These are phyloP conservation scores for Pelargonium nanum DNA, from an alignment of 345 rosid genomes.

Conservation along the genomic window DNA sequence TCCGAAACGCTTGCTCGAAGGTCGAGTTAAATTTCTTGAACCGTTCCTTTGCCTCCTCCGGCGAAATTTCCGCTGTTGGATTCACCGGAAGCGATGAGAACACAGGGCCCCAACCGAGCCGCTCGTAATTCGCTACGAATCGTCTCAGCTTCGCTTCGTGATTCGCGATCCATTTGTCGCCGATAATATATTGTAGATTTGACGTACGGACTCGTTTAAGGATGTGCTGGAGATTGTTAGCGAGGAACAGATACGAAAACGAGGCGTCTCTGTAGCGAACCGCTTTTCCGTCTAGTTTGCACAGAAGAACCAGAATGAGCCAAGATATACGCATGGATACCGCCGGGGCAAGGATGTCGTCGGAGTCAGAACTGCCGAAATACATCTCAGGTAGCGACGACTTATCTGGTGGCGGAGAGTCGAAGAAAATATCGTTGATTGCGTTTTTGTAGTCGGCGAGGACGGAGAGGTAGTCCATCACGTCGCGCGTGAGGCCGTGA, in stretches of 20 bases:
- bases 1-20: constrained; percentile 11
- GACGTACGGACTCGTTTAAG: constrained; percentile 3
- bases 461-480: constrained; percentile 8
- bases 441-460: constrained; percentile 9
- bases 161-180: constrained; percentile 12
- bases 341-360: background rate
- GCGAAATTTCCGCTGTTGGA: background rate
- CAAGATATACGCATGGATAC: constrained; percentile 10
- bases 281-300: constrained; percentile 17
- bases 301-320: constrained; percentile 18
- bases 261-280: constrained; percentile 12
- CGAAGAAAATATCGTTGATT: constrained; percentile 8
- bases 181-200: constrained; percentile 10
- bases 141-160: constrained; percentile 12
- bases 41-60: constrained; percentile 6
- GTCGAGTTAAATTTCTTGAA: constrained; percentile 7
- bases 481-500: constrained; percentile 7
- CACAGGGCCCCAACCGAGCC: constrained; percentile 14
- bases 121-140: constrained; percentile 13
- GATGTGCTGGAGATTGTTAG: constrained; percentile 18
- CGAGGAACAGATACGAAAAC: constrained; percentile 18
- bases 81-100: background rate
- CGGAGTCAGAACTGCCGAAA: background rate
- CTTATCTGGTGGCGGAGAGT: background rate
- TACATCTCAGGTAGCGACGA: constrained; percentile 9